These are phyloP conservation scores for Penicillium paradoxum DNA, from an alignment of 495 filamentous ascomycete species.

Conservation along the genomic window DNA sequence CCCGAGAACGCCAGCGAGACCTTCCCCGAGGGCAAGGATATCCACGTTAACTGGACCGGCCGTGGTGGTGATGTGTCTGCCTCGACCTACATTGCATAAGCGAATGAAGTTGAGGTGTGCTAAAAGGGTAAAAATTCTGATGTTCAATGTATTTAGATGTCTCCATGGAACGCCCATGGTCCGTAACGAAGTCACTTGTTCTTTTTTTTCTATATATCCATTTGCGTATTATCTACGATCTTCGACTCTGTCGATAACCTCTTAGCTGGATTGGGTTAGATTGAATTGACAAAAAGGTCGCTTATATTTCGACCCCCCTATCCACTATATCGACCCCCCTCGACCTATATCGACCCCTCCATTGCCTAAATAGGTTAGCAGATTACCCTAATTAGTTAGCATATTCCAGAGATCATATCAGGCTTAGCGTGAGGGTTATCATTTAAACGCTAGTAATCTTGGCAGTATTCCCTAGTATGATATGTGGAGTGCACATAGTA, in stretches of 20 bases:
- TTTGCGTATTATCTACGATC: not conserved
- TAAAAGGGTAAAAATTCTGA: conserved; percentile 23
- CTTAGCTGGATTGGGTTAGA: too few relatives aligned
- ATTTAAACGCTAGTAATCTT: too few relatives aligned
- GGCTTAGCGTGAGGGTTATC: too few relatives aligned
- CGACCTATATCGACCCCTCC: too few relatives aligned
- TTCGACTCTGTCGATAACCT: not conserved
- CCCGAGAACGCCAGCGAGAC: conserved; percentile 77
- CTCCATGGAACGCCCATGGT: conserved; percentile 21
- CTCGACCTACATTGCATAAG: conserved; percentile 94
- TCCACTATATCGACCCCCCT: too few relatives aligned
- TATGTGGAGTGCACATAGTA: too few relatives aligned
- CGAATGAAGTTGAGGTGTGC: conserved; percentile 2
- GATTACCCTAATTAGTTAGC: too few relatives aligned
- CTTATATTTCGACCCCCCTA: too few relatives aligned
- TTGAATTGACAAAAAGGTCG: too few relatives aligned
- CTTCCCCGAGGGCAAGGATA: conserved; percentile 82
- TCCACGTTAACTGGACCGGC: conserved; percentile 99
- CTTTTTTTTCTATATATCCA: not conserved
- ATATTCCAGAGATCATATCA: too few relatives aligned
- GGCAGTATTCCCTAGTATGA: too few relatives aligned
- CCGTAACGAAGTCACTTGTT: conserved; percentile 23
- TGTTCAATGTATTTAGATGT: conserved; percentile 32
- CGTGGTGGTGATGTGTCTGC: conserved; percentile 94
- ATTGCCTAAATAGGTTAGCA: too few relatives aligned